These are phyloP conservation scores for Lipomyces mesembrius DNA, from an alignment of 805 yeast genomes.

Conservation along the genomic window DNA sequence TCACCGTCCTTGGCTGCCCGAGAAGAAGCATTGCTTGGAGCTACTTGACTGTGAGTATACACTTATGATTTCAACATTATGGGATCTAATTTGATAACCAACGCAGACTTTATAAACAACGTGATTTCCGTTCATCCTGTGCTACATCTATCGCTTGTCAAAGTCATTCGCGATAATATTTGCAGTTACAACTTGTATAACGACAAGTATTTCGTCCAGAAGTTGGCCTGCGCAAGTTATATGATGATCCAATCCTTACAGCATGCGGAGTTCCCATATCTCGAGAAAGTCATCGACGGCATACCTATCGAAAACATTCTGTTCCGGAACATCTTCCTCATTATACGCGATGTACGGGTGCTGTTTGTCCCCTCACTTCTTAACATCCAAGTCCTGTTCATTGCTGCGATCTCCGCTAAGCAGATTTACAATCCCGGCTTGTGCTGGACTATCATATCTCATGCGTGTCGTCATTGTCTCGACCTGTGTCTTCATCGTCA, in stretches of 20 bases:
- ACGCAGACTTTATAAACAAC: constrained; percentile 15
- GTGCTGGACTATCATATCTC: constrained; percentile 33
- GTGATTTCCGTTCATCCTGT: constrained; percentile 14
- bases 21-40: constrained; percentile 16
- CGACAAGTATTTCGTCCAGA: constrained; percentile 24
- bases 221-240: constrained; percentile 28
- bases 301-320: constrained; percentile 22
- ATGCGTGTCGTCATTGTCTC: constrained; percentile 31
- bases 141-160: constrained; percentile 16
- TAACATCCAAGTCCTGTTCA: constrained; percentile 27
- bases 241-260: constrained; percentile 31
- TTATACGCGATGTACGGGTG: constrained; percentile 27
- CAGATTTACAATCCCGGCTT: constrained; percentile 33
- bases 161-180: constrained; percentile 17
- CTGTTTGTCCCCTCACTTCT: constrained; percentile 26
- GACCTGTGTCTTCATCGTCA: constrained; percentile 26
- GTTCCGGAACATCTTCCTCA: constrained; percentile 25
- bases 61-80: neutral
- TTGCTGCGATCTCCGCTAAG: constrained; percentile 30
- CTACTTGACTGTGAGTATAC: constrained; percentile 19
- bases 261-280: neutral
- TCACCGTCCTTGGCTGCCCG: constrained; percentile 30
- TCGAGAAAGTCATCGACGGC: constrained; percentile 8
- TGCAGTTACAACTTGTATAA: constrained; percentile 15
- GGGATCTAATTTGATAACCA: neutral